These are phyloP conservation scores for Paramyrothecium sp. DNA, from an alignment of 2,329 filamentous ascomycete species.

Conservation along the genomic window DNA sequence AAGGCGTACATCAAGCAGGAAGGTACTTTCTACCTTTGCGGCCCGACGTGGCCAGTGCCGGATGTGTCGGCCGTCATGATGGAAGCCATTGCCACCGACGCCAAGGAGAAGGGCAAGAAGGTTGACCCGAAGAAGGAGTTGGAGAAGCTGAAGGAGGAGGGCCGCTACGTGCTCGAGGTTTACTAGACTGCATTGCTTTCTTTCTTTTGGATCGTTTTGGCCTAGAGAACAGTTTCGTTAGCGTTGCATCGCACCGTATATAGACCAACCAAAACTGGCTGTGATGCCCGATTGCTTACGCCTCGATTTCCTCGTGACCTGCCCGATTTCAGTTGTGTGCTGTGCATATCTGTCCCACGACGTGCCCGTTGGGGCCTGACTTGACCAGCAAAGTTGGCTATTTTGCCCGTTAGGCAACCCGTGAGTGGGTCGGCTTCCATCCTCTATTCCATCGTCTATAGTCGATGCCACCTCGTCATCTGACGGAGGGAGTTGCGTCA, in stretches of 20 bases:
- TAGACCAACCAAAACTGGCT: background rate
- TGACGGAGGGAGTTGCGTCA: too few relatives aligned
- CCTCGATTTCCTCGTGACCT: too few relatives aligned
- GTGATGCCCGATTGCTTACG: background rate
- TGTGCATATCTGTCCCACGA: too few relatives aligned
- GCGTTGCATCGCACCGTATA: background rate
- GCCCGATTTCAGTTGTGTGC: too few relatives aligned
- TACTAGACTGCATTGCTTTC: slow-evolving; percentile 59
- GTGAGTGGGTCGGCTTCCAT: too few relatives aligned
- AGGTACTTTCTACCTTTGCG: slow-evolving; percentile 95
- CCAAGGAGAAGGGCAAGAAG: slow-evolving; percentile 70
- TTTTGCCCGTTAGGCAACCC: too few relatives aligned
- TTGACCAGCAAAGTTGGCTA: too few relatives aligned
- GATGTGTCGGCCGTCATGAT: slow-evolving; percentile 92
- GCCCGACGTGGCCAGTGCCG: slow-evolving; percentile 96
- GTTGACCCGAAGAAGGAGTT: slow-evolving; percentile 87
- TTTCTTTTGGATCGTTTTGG: too few relatives aligned
- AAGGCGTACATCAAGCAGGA: slow-evolving; percentile 84
- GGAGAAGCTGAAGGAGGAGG: slow-evolving; percentile 93
- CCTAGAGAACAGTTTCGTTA: background rate
- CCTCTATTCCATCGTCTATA: too few relatives aligned
- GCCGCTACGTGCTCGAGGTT: slow-evolving; percentile 93
- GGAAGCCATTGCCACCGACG: slow-evolving; percentile 83
- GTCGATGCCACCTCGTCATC: too few relatives aligned
- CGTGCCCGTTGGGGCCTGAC: too few relatives aligned